These are phyloP conservation scores for Colletotrichum liriopes DNA, from an alignment of 2,329 filamentous ascomycete species.

Conservation along the genomic window DNA sequence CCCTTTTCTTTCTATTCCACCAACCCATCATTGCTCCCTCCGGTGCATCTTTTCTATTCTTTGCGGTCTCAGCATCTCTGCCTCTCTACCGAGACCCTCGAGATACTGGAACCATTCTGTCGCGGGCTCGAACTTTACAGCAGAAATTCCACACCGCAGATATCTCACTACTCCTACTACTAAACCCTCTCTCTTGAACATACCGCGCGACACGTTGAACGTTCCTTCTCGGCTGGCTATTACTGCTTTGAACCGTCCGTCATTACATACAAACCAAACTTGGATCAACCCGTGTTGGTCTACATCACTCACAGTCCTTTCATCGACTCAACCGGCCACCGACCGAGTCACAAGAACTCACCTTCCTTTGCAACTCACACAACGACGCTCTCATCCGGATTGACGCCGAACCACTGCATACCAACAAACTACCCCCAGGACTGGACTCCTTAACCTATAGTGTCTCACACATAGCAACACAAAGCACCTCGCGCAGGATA, in stretches of 20 bases:
- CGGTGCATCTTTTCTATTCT: slow-evolving; percentile 38
- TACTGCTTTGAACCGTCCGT: slow-evolving; percentile 23
- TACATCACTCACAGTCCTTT: slow-evolving; percentile 39
- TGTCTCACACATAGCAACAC: slow-evolving; percentile 25
- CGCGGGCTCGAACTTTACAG: slow-evolving; percentile 37
- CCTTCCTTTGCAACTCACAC: slow-evolving; percentile 19
- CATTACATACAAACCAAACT: slow-evolving; percentile 27
- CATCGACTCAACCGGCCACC: slow-evolving; percentile 14
- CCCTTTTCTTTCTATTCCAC: slow-evolving; percentile 7
- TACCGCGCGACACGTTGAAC: slow-evolving; percentile 39
- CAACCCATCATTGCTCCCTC: slow-evolving; percentile 26
- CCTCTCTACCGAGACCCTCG: slow-evolving; percentile 1
- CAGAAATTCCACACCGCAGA: slow-evolving; percentile 5
- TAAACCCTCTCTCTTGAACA: not conserved
- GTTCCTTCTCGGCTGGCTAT: slow-evolving; percentile 36
- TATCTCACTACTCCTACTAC: not conserved
- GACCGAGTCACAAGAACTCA: slow-evolving; percentile 29
- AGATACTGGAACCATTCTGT: slow-evolving; percentile 27
- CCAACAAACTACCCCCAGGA: slow-evolving; percentile 22
- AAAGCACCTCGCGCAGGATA: slow-evolving; percentile 19
- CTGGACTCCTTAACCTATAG: slow-evolving; percentile 42
- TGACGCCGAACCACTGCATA: slow-evolving; percentile 20
- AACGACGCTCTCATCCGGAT: slow-evolving; percentile 19
- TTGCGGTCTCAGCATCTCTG: slow-evolving; percentile 10
- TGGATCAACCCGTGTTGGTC: slow-evolving; percentile 13